Conservation (phyloP, 1,139 yeast genomes). For the Candida sp. region DNA sequence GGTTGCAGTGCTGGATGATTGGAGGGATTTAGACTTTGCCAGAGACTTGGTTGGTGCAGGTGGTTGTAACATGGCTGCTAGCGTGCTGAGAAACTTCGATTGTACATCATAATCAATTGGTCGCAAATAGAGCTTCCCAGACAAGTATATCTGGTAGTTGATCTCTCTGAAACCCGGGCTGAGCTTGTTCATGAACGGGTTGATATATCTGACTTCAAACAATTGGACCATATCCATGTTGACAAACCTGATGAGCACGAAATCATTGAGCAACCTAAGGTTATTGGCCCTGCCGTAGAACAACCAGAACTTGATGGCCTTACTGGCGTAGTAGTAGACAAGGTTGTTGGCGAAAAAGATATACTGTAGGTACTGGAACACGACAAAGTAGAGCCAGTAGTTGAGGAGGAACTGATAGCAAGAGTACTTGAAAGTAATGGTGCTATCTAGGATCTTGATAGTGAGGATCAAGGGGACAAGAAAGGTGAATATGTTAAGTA, state of each 20-base stretch:
- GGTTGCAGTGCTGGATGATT: neutral
- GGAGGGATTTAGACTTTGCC: neutral
- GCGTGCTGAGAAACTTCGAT: neutral
- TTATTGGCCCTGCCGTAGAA: slow-evolving; percentile 14
- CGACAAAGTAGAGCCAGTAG: slow-evolving; percentile 17
- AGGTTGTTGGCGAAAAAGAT: neutral
- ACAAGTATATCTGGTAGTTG: slow-evolving; percentile 8
- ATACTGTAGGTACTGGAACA: slow-evolving; percentile 7
- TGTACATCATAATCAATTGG: slow-evolving; percentile 5
- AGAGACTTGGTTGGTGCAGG: neutral
- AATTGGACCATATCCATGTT: neutral
- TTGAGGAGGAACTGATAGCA: slow-evolving; percentile 16
- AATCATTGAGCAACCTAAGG: slow-evolving; percentile 9
- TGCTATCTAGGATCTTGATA: slow-evolving; percentile 15
- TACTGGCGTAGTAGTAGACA: neutral
- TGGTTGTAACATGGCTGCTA: neutral
- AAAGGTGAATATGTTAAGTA: slow-evolving; percentile 12
- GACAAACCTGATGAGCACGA: slow-evolving; percentile 5
- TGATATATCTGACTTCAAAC: slow-evolving; percentile 8
- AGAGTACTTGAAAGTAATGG: slow-evolving; percentile 9
- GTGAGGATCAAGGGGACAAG: slow-evolving; percentile 15
- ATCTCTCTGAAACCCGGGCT: slow-evolving; percentile 10
- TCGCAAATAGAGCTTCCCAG: slow-evolving; percentile 11
- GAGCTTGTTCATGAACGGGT: slow-evolving; percentile 8
- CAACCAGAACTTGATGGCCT: slow-evolving; percentile 13